Evolutionary conservation across 2,329 filamentous ascomycete genomes (phyloP), one percentile per base, ranked within the genome.

Genomic region (Sporothrix phasma): DNA sequence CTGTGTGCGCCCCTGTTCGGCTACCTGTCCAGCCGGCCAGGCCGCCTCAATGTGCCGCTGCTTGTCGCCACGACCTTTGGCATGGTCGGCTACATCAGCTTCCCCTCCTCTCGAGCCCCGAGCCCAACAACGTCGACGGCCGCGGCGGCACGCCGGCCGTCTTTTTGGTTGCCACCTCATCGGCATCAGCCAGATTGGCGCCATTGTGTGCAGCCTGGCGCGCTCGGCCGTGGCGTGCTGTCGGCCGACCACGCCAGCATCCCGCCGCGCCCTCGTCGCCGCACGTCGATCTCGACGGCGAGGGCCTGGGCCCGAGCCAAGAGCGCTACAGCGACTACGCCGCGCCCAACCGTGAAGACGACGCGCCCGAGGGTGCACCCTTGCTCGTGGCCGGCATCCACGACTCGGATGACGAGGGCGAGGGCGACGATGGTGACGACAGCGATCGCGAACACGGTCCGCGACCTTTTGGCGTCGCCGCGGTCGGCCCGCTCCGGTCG

Each of bases 141-240:
- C 80, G 88, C 29, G 85, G 89, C 39, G 90, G 89, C 19, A 84
- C 80, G 39, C 81, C 84, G 0, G 79, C 77, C 11, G 85, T 96
- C 17, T 92, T 95, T 72, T 68, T 92, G 13, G 83, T 93, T 17
- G 90, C 92, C 47, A 84, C 88, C 76, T 96, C 19, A 85, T 97
- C 45, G 94, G 94, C 15, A 84, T 96, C 71, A 95, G 90, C 71
- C 94, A 99, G 75, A 97, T 99, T 67, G 94, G 93, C 2, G 89
- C 92, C 11, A 97, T 99, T 65, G 94, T 99, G 0, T 97, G 92
- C 76, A 96, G 90, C 68, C 82, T 99, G 92, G 90, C 0, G 85
- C 94, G 0, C 81, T 99, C 2, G 91, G 91, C 43, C 85, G 86
- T 17, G 92, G 92, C 3, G 88, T 97, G 24, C 79, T 95, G 24